A percentile compares a stretch with the other conserved stretches of the same genome.
Evolutionary conservation across 208 protist species (phyloP).

Genomic region (Leishmania major): DNA sequence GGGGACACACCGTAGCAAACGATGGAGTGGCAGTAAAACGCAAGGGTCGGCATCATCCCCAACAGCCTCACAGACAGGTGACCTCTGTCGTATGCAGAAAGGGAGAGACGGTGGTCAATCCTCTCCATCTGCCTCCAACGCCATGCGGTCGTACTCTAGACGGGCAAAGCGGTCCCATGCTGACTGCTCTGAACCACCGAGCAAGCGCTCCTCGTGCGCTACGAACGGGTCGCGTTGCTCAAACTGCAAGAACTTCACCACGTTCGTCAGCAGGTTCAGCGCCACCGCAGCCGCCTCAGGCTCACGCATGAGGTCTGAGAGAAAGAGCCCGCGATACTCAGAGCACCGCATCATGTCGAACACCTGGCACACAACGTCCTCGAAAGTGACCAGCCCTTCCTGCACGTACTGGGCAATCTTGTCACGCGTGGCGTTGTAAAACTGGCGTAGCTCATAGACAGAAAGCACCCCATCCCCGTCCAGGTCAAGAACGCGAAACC

Average conservation of each 20-base stretch:
- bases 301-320: constrained; percentile 89
- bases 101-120: constrained; percentile 14
- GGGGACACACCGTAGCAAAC: not conserved
- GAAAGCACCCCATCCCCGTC: constrained; percentile 96
- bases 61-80: not conserved
- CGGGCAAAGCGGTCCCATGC: constrained; percentile 94
- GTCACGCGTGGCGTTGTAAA: constrained; percentile 90
- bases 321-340: constrained; percentile 53
- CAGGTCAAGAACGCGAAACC: constrained; percentile 94
- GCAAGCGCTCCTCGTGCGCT: constrained; percentile 69
- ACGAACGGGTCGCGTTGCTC: constrained; percentile 93
- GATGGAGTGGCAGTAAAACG: not conserved
- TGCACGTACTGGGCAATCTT: constrained; percentile 71
- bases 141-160: constrained; percentile 93
- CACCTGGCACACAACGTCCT: constrained; percentile 94
- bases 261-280: constrained; percentile 95
- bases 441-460: constrained; percentile 92
- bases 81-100: not conserved
- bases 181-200: constrained; percentile 70
- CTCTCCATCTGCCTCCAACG: constrained; percentile 71
- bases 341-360: constrained; percentile 91
- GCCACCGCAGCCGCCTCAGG: constrained; percentile 77
- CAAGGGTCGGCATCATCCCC: not conserved
- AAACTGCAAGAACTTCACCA: constrained; percentile 93
- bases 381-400: constrained; percentile 79